These are phyloP conservation scores for Lasiosphaeria hispida DNA, from an alignment of 495 filamentous ascomycete genomes.

Conservation along the genomic window DNA sequence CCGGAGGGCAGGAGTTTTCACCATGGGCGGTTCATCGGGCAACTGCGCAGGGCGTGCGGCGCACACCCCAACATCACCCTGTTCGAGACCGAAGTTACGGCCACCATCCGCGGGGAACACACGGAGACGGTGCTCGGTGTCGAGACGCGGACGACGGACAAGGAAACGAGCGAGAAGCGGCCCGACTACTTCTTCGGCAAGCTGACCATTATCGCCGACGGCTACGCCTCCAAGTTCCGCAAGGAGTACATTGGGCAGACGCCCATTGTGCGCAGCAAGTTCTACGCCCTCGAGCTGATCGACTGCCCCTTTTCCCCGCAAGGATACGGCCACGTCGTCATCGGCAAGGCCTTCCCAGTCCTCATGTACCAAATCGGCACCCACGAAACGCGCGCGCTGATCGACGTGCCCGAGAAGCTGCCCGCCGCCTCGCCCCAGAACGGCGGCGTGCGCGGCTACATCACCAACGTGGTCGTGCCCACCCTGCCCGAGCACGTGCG, in stretches of 20 bases:
- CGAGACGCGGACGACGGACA: conserved; percentile 58
- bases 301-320: conserved; percentile 74
- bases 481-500: conserved; percentile 68
- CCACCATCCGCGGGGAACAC: conserved; percentile 57
- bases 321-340: conserved; percentile 80
- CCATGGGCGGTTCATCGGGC: conserved; percentile 79
- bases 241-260: conserved; percentile 68
- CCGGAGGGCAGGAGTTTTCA: conserved; percentile 75
- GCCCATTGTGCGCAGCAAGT: conserved; percentile 74
- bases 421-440: conserved; percentile 65
- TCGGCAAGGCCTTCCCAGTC: conserved; percentile 75
- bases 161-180: conserved; percentile 55
- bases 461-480: conserved; percentile 74
- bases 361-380: conserved; percentile 97
- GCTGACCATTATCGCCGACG: conserved; percentile 87
- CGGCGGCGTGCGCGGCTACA: conserved; percentile 81
- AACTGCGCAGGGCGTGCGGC: conserved; percentile 65
- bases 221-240: conserved; percentile 90
- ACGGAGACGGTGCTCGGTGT: conserved; percentile 71
- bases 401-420: conserved; percentile 82
- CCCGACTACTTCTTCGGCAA: conserved; percentile 74
- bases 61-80: conserved; percentile 68
- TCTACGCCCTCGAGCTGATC: conserved; percentile 88
- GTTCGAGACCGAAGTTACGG: conserved; percentile 68
- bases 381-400: conserved; percentile 84